These are phyloP conservation scores for Nothophoma quercina DNA, from an alignment of 2,329 filamentous ascomycete genomes.

Conservation along the genomic window DNA sequence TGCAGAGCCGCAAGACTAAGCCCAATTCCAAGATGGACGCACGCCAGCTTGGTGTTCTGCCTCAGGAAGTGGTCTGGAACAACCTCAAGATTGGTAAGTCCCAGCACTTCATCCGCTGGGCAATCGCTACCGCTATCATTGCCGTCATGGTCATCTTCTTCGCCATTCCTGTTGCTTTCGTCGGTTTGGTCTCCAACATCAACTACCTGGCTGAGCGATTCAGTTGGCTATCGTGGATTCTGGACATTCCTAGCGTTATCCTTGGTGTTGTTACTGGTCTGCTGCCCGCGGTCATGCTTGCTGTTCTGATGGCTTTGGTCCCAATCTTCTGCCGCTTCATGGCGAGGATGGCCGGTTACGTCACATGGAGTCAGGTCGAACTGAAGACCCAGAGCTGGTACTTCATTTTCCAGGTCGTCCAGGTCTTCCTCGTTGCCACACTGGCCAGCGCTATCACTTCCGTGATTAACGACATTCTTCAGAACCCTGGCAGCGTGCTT, in stretches of 20 bases:
- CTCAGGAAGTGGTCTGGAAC: slow-evolving; percentile 57
- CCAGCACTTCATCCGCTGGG: slow-evolving; percentile 41
- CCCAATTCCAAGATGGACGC: slow-evolving; percentile 48
- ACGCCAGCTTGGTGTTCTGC: slow-evolving; percentile 53
- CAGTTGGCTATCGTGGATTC: slow-evolving; percentile 53
- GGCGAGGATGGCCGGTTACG: slow-evolving; percentile 49
- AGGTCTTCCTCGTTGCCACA: slow-evolving; percentile 90
- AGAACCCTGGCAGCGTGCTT: slow-evolving; percentile 68
- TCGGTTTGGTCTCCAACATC: slow-evolving; percentile 56
- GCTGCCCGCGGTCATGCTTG: slow-evolving; percentile 53
- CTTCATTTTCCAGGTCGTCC: slow-evolving; percentile 91
- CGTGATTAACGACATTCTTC: slow-evolving; percentile 60
- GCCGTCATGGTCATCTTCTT: slow-evolving; percentile 55
- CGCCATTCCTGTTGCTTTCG: slow-evolving; percentile 55
- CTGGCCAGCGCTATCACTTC: slow-evolving; percentile 79
- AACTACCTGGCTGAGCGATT: slow-evolving; percentile 51
- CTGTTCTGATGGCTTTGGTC: slow-evolving; percentile 54
- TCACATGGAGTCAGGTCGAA: slow-evolving; percentile 55
- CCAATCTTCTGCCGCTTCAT: slow-evolving; percentile 53
- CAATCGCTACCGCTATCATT: slow-evolving; percentile 50
- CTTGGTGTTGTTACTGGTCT: slow-evolving; percentile 57
- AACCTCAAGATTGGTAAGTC: slow-evolving; percentile 52
- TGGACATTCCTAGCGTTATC: slow-evolving; percentile 50
- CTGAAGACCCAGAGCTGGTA: slow-evolving; percentile 91
- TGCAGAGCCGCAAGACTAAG: slow-evolving; percentile 45